Evolutionary conservation across 23 red algal species (phyloP).

Genomic region (Gracilaria vermiculophylla): DNA sequence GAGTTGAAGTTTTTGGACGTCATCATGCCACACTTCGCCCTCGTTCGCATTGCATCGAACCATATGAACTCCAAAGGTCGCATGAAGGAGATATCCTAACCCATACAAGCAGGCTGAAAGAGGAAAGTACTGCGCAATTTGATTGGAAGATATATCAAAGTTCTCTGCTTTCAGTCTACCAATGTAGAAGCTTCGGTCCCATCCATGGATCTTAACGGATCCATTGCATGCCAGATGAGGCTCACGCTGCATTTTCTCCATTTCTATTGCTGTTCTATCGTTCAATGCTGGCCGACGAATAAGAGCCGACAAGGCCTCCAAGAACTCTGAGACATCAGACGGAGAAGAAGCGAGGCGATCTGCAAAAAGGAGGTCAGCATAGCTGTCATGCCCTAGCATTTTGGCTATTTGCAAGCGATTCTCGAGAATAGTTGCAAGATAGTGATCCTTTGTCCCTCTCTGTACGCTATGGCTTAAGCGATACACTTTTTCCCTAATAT

Average conservation of each 20-base stretch:
- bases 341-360: conserved; percentile 61
- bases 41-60: neutral
- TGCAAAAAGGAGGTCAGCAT: conserved; percentile 41
- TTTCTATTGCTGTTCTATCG: conserved; percentile 36
- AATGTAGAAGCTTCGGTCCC: conserved; percentile 77
- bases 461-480: neutral
- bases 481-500: conserved; percentile 49
- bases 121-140: conserved; percentile 67
- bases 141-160: conserved; percentile 39
- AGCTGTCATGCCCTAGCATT: conserved; percentile 39
- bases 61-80: conserved; percentile 76
- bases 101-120: conserved; percentile 61
- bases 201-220: conserved; percentile 27
- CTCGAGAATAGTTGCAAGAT: conserved; percentile 28
- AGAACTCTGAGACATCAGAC: conserved; percentile 35
- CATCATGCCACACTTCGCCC: conserved; percentile 78
- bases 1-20: conserved; percentile 68
- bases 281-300: conserved; percentile 2
- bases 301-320: conserved; percentile 32
- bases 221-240: conserved; percentile 27
- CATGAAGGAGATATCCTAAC: conserved; percentile 41
- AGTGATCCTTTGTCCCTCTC: neutral
- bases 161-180: conserved; percentile 46
- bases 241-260: conserved; percentile 51
- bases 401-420: conserved; percentile 38